These are phyloP conservation scores for Ascochyta koolunga DNA, from an alignment of 2,329 filamentous ascomycete genomes.

Conservation along the genomic window DNA sequence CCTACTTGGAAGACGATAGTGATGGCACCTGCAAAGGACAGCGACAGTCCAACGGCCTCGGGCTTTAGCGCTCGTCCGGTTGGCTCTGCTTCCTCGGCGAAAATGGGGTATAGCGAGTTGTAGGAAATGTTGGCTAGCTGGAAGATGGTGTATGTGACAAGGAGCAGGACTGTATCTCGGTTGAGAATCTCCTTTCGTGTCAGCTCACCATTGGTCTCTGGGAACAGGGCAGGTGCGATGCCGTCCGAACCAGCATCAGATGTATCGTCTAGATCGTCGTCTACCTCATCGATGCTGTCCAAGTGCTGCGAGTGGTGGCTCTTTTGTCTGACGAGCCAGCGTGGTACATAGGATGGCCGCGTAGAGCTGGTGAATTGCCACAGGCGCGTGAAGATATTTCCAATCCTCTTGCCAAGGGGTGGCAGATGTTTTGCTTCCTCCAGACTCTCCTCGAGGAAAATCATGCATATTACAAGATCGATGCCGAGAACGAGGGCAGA, in stretches of 20 bases:
- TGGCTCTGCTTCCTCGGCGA: constrained; percentile 76
- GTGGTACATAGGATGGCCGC: constrained; percentile 64
- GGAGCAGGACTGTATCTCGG: constrained; percentile 78
- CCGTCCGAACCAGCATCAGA: constrained; percentile 51
- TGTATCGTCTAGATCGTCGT: constrained; percentile 49
- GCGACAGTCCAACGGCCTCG: constrained; percentile 79
- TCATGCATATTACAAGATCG: constrained; percentile 74
- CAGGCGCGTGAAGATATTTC: constrained; percentile 68
- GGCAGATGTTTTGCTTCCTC: constrained; percentile 69
- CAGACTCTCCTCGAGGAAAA: constrained; percentile 87
- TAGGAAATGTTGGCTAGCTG: constrained; percentile 93
- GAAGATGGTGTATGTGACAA: constrained; percentile 89
- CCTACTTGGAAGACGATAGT: constrained; percentile 92
- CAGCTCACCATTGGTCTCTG: constrained; percentile 52
- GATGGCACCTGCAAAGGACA: constrained; percentile 81
- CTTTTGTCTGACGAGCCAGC: constrained; percentile 37
- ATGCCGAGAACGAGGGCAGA: constrained; percentile 73
- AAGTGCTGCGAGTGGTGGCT: constrained; percentile 39
- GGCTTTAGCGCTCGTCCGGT: constrained; percentile 78
- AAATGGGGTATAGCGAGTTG: constrained; percentile 94
- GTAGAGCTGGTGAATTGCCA: constrained; percentile 71
- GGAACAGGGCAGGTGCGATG: constrained; percentile 49
- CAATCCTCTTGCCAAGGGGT: constrained; percentile 63
- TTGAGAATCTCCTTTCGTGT: constrained; percentile 70
- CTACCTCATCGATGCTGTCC: constrained; percentile 47